Percentiles rank a stretch among this genome's conserved stretches.
These are phyloP conservation scores for Pythium graminicola DNA, from an alignment of 352 stramenopile genomes.

Conservation along the genomic window DNA sequence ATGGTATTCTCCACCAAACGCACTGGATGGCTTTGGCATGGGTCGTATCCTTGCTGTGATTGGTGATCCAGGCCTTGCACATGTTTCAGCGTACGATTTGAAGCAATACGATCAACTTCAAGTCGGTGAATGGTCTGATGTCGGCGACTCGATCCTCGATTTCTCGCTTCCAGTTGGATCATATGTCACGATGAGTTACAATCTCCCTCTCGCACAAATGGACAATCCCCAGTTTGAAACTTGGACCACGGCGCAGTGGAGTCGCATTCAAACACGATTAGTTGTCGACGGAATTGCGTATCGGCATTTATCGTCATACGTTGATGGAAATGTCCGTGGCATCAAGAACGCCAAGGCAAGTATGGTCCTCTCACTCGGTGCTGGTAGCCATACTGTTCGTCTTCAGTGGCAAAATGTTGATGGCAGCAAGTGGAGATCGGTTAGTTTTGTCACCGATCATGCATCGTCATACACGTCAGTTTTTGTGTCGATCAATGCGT, in stretches of 20 bases:
- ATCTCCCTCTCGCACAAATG: conserved; percentile 57
- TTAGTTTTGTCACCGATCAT: conserved; percentile 68
- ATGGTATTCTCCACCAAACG: conserved; percentile 55
- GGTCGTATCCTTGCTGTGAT: conserved; percentile 48
- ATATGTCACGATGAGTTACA: conserved; percentile 63
- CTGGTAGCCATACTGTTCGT: conserved; percentile 50
- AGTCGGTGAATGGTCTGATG: conserved; percentile 56
- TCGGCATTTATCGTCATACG: conserved; percentile 55
- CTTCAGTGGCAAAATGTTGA: conserved; percentile 78
- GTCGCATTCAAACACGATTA: conserved; percentile 51
- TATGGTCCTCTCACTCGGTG: conserved; percentile 52
- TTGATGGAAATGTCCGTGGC: conserved; percentile 57
- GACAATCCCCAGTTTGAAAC: conserved; percentile 62
- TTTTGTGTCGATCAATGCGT: conserved; percentile 58
- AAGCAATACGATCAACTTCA: conserved; percentile 30
- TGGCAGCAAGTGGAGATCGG: conserved; percentile 50
- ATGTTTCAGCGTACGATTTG: conserved; percentile 54
- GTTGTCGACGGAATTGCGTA: conserved; percentile 66
- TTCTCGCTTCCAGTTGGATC: conserved; percentile 53
- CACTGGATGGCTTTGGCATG: conserved; percentile 68
- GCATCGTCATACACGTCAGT: conserved; percentile 58
- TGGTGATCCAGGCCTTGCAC: conserved; percentile 36
- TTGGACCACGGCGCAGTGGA: conserved; percentile 42
- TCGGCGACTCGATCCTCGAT: conserved; percentile 68
- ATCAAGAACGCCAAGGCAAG: conserved; percentile 66